Evolutionary conservation across 176 grass and related monocot species (phyloP).

Genomic region (Musa troglodytarum): DNA sequence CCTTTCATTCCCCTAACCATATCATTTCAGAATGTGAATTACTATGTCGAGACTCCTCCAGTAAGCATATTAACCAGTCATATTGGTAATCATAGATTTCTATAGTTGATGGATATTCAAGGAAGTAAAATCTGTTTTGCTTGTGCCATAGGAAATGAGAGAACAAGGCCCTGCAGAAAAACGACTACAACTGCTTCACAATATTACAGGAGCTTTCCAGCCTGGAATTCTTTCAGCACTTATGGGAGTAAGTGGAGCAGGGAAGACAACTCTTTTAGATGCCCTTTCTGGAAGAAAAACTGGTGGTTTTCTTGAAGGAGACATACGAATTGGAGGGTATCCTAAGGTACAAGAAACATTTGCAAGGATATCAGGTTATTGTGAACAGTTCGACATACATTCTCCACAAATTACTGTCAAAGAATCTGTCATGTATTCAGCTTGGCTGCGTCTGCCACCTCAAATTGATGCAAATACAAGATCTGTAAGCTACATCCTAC

Average conservation of each 20-base stretch:
- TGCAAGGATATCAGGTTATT: slow-evolving; percentile 21
- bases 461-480: slow-evolving; percentile 15
- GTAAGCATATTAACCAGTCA: slow-evolving; percentile 28
- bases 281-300: slow-evolving; percentile 24
- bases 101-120: neutral
- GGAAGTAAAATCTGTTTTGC: neutral
- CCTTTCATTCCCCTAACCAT: slow-evolving; percentile 70
- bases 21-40: slow-evolving; percentile 69
- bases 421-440: slow-evolving; percentile 18
- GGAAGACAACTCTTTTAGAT: slow-evolving; percentile 19
- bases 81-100: neutral
- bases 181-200: slow-evolving; percentile 8
- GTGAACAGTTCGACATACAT: slow-evolving; percentile 21
- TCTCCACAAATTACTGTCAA: slow-evolving; percentile 19
- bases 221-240: slow-evolving; percentile 21
- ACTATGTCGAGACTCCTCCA: slow-evolving; percentile 59
- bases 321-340: slow-evolving; percentile 18
- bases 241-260: slow-evolving; percentile 24
- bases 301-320: slow-evolving; percentile 15
- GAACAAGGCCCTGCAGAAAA: slow-evolving; percentile 5
- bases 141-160: slow-evolving; percentile 15
- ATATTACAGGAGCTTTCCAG: slow-evolving; percentile 20
- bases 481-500: neutral
- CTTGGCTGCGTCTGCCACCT: slow-evolving; percentile 19
- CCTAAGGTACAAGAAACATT: slow-evolving; percentile 19